A percentile compares a stretch with the other conserved stretches of the same genome.
Evolutionary conservation across 169 alveolate species (phyloP).

Genomic region (Plasmodium falciparum): DNA sequence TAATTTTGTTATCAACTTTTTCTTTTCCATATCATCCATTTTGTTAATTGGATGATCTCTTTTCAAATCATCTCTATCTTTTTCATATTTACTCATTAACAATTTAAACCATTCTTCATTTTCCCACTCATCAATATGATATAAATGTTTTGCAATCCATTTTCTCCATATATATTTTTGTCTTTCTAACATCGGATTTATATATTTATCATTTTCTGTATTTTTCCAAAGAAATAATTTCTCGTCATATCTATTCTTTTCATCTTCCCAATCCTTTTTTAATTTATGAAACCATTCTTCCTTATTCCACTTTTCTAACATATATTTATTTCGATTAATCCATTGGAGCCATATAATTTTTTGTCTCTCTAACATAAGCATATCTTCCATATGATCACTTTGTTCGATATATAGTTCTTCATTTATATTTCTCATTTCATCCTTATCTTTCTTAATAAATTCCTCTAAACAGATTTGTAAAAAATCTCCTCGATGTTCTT

Average conservation of each 20-base stretch:
- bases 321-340: background rate
- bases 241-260: background rate
- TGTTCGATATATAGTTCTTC: background rate
- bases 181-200: background rate
- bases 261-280: background rate
- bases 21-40: background rate
- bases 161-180: constrained; percentile 3
- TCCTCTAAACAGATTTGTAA: background rate
- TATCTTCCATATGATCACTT: no score
- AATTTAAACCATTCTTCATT: no score
- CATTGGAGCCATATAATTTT: background rate
- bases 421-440: background rate
- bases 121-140: no score
- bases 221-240: background rate
- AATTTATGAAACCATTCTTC: constrained; percentile 1
- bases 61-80: no score
- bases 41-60: no score
- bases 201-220: background rate
- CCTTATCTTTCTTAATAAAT: background rate
- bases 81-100: no score
- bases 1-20: background rate
- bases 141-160: no score
- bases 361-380: background rate
- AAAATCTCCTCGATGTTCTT: background rate
- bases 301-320: background rate